These are phyloP conservation scores for Calycina herbarum DNA, from an alignment of 2,329 filamentous ascomycete species.

Conservation along the genomic window DNA sequence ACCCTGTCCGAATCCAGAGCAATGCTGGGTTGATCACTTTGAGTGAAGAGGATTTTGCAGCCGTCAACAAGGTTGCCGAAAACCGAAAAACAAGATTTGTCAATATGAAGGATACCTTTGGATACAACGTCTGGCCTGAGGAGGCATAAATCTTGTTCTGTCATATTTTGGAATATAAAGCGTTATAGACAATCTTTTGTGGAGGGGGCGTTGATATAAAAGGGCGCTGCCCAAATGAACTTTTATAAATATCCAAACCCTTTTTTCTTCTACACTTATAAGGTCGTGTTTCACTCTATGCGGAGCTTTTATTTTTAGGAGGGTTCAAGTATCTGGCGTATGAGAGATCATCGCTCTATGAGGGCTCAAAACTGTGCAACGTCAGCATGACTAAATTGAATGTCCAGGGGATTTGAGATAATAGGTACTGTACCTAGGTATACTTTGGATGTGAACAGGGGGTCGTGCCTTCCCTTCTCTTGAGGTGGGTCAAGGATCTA, in stretches of 20 bases:
- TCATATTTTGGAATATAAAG: background rate
- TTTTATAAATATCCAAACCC: background rate
- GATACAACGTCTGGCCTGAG: slow-evolving; percentile 69
- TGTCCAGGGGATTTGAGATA: no score
- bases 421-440: no score
- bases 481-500: no score
- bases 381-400: no score
- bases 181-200: background rate
- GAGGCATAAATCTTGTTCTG: slow-evolving; percentile 39
- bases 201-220: background rate
- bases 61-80: slow-evolving; percentile 59
- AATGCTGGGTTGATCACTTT: slow-evolving; percentile 68
- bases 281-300: no score
- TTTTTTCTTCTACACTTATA: no score
- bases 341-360: no score
- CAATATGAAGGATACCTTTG: slow-evolving; percentile 81
- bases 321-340: no score
- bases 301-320: no score
- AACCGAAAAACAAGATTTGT: slow-evolving; percentile 71
- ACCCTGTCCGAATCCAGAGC: slow-evolving; percentile 64
- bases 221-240: background rate
- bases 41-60: slow-evolving; percentile 60
- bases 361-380: no score
- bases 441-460: no score
- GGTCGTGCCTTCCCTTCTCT: no score